phyloP scores from a whole-genome alignment of 2,329 filamentous ascomycete genomes.

The Dactylellina cionopaga region DNA sequence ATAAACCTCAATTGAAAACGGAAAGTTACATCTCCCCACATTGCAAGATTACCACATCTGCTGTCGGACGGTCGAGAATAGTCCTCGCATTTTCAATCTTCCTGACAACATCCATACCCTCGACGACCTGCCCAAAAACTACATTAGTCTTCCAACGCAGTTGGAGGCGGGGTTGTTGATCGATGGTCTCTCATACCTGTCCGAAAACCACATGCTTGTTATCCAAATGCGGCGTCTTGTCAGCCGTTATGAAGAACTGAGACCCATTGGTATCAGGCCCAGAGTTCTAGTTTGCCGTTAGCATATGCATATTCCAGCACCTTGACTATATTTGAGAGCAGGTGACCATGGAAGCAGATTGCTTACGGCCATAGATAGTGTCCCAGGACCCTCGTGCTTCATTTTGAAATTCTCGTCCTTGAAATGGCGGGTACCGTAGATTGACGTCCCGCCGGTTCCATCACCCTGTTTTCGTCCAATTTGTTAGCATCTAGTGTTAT shows the following conservation, averaged over 20 bases:
- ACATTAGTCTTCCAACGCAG: too few species aligned
- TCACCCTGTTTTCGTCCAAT: constrained; percentile 67
- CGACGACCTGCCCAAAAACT: constrained; percentile 89
- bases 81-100: constrained; percentile 95
- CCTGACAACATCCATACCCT: constrained; percentile 87
- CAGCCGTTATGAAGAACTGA: constrained; percentile 97
- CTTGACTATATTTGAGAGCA: neutral
- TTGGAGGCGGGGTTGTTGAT: too few species aligned
- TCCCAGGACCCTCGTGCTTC: constrained; percentile 79
- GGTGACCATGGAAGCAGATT: neutral
- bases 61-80: constrained; percentile 81
- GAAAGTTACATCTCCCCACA: constrained; percentile 85
- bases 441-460: constrained; percentile 85
- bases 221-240: constrained; percentile 85
- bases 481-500: neutral
- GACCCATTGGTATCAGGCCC: constrained; percentile 92
- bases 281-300: constrained; percentile 71
- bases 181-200: too few species aligned
- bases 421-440: constrained; percentile 86
- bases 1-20: too few species aligned
- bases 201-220: constrained; percentile 96
- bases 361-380: constrained; percentile 91
- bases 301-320: neutral
- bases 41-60: constrained; percentile 84
- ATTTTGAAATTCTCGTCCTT: constrained; percentile 88